These are phyloP conservation scores for Cryptosporidium viatorum DNA, from an alignment of 169 alveolate genomes.

Conservation along the genomic window DNA sequence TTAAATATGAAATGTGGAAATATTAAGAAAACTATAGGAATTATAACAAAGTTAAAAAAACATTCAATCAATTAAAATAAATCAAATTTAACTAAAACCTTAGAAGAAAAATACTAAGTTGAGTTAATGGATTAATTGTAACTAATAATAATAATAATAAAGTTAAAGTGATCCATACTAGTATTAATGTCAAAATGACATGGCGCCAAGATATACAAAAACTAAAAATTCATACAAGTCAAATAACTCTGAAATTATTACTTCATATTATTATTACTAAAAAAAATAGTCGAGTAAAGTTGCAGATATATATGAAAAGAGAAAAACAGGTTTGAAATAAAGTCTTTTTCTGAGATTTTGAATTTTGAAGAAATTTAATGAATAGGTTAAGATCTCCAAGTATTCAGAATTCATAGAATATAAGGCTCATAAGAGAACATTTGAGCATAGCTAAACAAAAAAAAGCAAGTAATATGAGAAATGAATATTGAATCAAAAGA, in stretches of 20 bases:
- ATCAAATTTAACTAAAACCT: too few species aligned
- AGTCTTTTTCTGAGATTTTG: too few species aligned
- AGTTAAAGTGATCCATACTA: not conserved
- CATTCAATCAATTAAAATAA: not conserved
- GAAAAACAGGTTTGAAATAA: too few species aligned
- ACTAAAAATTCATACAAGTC: not conserved
- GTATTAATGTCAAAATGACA: not conserved
- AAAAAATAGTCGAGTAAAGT: too few species aligned
- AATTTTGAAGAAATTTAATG: not conserved
- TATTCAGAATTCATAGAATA: not conserved
- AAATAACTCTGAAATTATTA: not conserved
- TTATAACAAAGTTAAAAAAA: too few species aligned
- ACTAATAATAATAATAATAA: too few species aligned
- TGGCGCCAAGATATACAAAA: not conserved
- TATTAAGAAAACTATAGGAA: too few species aligned
- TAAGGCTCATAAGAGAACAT: not conserved
- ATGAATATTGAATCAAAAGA: slow-evolving; percentile 12
- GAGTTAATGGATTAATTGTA: not conserved
- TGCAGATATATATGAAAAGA: too few species aligned
- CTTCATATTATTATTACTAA: too few species aligned
- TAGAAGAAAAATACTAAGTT: too few species aligned
- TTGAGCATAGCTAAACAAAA: not conserved
- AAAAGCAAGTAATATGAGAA: not conserved
- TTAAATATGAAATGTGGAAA: too few species aligned
- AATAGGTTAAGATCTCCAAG: not conserved